Evolutionary conservation across 2,329 filamentous ascomycete genomes (phyloP).

Genomic region (Domatiomyces catenatus): DNA sequence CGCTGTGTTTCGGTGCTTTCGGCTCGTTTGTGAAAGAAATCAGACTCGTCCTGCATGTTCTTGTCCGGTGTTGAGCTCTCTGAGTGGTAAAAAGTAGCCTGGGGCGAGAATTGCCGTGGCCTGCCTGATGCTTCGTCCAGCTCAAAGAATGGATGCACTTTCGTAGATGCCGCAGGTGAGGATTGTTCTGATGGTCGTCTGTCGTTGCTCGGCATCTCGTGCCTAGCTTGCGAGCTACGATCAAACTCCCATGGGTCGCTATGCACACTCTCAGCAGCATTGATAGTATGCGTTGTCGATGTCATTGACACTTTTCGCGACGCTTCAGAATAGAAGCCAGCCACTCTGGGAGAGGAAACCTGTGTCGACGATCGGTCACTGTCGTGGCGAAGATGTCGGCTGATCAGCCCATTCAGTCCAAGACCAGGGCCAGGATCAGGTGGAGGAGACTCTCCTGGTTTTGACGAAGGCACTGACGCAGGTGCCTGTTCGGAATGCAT

Average conservation of each 20-base stretch:
- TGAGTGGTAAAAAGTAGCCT: neutral
- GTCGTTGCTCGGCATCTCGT: neutral
- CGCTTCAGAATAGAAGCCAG: neutral
- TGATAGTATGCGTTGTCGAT: slow-evolving; percentile 24
- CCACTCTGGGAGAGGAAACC: slow-evolving; percentile 22
- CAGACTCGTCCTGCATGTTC: slow-evolving; percentile 29
- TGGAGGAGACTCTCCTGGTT: slow-evolving; percentile 55
- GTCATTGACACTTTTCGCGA: slow-evolving; percentile 18
- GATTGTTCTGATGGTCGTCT: neutral
- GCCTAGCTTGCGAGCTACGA: neutral
- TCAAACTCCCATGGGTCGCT: slow-evolving; percentile 43
- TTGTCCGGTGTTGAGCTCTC: neutral
- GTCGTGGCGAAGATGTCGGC: slow-evolving; percentile 65
- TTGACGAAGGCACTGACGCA: slow-evolving; percentile 5
- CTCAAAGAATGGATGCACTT: slow-evolving; percentile 1
- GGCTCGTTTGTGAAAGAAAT: slow-evolving; percentile 26
- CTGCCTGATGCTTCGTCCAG: slow-evolving; percentile 3
- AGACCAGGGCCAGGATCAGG: slow-evolving; percentile 43
- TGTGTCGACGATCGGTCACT: slow-evolving; percentile 74
- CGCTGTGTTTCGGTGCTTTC: slow-evolving; percentile 34
- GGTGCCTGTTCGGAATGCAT: slow-evolving; percentile 1
- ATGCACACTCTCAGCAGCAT: slow-evolving; percentile 34
- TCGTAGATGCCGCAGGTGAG: neutral
- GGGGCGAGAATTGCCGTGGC: neutral
- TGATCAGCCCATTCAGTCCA: slow-evolving; percentile 66